Conservation (phyloP, 2,329 filamentous ascomycete genomes). For the Aspergillus awamori region DNA sequence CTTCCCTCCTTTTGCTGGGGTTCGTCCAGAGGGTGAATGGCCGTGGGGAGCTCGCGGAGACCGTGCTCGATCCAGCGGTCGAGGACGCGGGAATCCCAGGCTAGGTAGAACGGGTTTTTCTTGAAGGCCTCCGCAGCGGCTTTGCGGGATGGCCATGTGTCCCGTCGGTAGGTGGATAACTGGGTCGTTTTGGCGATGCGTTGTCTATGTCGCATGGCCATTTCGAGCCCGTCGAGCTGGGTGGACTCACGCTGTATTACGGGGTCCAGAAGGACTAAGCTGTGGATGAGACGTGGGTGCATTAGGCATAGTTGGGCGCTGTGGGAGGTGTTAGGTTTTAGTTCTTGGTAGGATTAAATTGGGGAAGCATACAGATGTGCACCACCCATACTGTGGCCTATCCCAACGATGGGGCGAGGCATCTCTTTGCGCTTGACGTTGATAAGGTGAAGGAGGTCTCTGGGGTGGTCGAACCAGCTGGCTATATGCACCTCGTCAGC, state of each 20-base stretch:
- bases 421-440: constrained; percentile 80
- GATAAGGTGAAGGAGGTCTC: constrained; percentile 82
- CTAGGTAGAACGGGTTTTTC: constrained; percentile 72
- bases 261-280: constrained; percentile 80
- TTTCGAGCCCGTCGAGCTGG: constrained; percentile 34
- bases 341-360: constrained; percentile 8
- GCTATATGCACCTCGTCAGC: constrained; percentile 53
- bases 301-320: constrained; percentile 69
- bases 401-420: constrained; percentile 77
- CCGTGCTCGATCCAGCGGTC: constrained; percentile 73
- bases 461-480: constrained; percentile 80
- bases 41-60: constrained; percentile 72
- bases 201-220: constrained; percentile 24
- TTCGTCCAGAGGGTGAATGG: constrained; percentile 37
- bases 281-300: constrained; percentile 78
- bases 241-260: constrained; percentile 64
- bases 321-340: not conserved
- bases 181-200: constrained; percentile 43
- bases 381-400: constrained; percentile 90
- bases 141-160: constrained; percentile 76
- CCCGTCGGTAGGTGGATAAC: constrained; percentile 71
- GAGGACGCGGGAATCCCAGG: constrained; percentile 81
- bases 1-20: constrained; percentile 14
- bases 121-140: constrained; percentile 69
- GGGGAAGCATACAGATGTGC: constrained; percentile 59